Conservation (phyloP, 306 rosid genomes). For the Cyclanthera cordifolia region DNA sequence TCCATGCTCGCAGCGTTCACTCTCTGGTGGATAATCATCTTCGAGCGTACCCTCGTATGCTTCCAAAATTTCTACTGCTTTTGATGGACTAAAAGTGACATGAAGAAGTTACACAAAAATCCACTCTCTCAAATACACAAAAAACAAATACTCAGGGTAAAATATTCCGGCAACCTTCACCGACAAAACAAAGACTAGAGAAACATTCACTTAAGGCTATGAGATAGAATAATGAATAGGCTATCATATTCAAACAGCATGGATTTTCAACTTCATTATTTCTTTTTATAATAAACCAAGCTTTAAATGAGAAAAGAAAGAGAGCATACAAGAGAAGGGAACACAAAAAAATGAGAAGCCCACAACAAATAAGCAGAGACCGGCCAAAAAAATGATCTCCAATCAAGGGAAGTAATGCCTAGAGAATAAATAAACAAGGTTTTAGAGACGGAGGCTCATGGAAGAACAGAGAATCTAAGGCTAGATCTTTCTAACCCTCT, state of each 20-base stretch:
- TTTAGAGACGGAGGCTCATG: too few relatives aligned
- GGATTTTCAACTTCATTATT: neutral
- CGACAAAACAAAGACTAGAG: neutral
- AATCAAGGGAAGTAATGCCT: too few relatives aligned
- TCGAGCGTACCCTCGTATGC: constrained; percentile 97
- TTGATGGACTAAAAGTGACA: constrained; percentile 39
- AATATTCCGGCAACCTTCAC: neutral
- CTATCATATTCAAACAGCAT: neutral
- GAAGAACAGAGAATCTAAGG: too few relatives aligned
- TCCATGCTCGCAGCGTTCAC: constrained; percentile 96
- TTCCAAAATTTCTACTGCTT: constrained; percentile 96
- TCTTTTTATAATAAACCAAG: too few relatives aligned
- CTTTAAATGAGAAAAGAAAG: too few relatives aligned
- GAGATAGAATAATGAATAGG: neutral
- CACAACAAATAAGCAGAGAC: too few relatives aligned
- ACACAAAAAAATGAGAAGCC: too few relatives aligned
- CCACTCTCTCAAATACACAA: neutral
- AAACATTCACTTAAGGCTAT: neutral
- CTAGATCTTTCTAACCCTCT: too few relatives aligned
- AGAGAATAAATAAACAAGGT: too few relatives aligned
- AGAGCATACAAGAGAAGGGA: too few relatives aligned
- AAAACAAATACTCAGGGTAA: neutral
- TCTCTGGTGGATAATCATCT: constrained; percentile 88
- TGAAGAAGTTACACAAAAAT: neutral
- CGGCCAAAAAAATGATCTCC: too few relatives aligned